Evolutionary conservation across 1,284 basidiomycete genomes (phyloP).

Genomic region (Mycocalia duriaeana): DNA sequence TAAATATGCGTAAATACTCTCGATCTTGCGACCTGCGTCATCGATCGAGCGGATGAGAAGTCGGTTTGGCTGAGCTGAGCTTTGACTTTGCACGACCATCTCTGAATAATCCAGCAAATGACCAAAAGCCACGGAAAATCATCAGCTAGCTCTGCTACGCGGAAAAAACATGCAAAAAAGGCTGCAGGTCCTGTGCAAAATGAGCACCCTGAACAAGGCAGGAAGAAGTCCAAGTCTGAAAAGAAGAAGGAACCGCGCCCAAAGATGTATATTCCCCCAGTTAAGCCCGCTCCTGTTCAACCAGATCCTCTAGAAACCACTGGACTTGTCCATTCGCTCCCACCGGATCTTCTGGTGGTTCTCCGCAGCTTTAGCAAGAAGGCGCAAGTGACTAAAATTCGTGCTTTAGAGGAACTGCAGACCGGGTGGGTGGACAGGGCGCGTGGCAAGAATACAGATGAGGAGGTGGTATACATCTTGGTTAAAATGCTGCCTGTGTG

Average conservation of each 20-base stretch:
- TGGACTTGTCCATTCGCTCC: constrained; percentile 73
- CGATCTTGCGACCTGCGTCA: no score
- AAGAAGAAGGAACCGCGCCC: constrained; percentile 68
- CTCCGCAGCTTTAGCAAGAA: constrained; percentile 87
- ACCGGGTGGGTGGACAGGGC: constrained; percentile 62
- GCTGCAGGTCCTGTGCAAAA: constrained; percentile 35
- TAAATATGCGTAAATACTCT: no score
- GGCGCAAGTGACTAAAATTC: constrained; percentile 81
- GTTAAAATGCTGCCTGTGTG: constrained; percentile 79
- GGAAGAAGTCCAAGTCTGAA: constrained; percentile 18
- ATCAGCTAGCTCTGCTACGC: constrained; percentile 74
- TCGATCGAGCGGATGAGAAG: no score
- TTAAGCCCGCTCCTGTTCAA: constrained; percentile 78
- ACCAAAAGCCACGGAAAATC: constrained; percentile 57
- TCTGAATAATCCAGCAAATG: no score
- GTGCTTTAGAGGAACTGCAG: constrained; percentile 84
- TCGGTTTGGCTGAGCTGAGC: no score
- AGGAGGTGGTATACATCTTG: constrained; percentile 39
- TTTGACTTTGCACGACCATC: no score
- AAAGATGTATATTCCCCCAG: constrained; percentile 82
- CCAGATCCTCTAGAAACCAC: constrained; percentile 90
- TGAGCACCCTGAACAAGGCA: constrained; percentile 7
- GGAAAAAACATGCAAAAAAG: constrained; percentile 81
- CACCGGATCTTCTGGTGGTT: constrained; percentile 81
- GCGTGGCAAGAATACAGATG: constrained; percentile 36